Percentiles rank a stretch among this genome's conserved stretches.
Conservation (phyloP, 108 stramenopile species). For the Nitzschia putrida region DNA sequence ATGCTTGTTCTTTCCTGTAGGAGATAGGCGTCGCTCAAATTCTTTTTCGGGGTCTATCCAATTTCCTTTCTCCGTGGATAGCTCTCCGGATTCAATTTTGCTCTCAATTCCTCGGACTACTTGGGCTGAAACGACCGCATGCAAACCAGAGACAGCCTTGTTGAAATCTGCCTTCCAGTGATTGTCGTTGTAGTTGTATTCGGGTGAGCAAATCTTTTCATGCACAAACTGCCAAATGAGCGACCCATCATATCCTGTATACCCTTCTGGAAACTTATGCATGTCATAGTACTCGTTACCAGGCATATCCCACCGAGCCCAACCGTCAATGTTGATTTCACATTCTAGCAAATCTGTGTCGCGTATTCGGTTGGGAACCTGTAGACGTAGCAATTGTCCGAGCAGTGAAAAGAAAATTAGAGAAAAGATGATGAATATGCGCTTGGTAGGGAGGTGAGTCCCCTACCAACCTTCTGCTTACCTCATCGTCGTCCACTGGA, state of each 20-base stretch:
- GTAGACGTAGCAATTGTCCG: background rate
- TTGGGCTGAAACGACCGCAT: slow-evolving; percentile 82
- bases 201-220: slow-evolving; percentile 69
- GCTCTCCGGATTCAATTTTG: slow-evolving; percentile 57
- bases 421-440: background rate
- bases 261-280: slow-evolving; percentile 77
- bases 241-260: slow-evolving; percentile 85
- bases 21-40: slow-evolving; percentile 70
- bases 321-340: slow-evolving; percentile 84
- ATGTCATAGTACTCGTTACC: slow-evolving; percentile 88
- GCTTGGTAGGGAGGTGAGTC: background rate
- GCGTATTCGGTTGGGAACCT: slow-evolving; percentile 59
- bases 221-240: slow-evolving; percentile 87
- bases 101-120: slow-evolving; percentile 73
- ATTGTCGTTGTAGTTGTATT: slow-evolving; percentile 70
- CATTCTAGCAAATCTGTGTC: slow-evolving; percentile 54
- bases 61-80: slow-evolving; percentile 46
- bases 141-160: slow-evolving; percentile 83
- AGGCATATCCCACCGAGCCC: slow-evolving; percentile 92
- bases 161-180: slow-evolving; percentile 92
- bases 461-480: slow-evolving; percentile 17
- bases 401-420: background rate
- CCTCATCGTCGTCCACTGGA: slow-evolving; percentile 85
- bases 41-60: slow-evolving; percentile 80
- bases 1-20: slow-evolving; percentile 75